phyloP scores from a whole-genome alignment of 176 grass and related monocot species.

The Ensete ventricosum region DNA sequence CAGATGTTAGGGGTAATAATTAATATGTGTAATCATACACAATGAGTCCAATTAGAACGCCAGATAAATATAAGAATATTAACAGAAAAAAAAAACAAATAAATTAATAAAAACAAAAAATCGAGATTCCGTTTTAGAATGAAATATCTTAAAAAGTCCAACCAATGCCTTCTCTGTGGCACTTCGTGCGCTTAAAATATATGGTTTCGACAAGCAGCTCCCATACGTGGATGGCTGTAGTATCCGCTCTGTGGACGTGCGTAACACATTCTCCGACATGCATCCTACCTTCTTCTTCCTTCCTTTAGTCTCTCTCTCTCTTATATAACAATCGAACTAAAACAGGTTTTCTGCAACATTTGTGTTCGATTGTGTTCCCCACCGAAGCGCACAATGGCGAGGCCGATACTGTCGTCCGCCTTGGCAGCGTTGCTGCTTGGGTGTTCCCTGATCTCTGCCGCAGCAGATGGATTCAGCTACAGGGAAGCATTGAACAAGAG shows the following conservation, averaged over 20 bases:
- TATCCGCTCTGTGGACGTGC: neutral
- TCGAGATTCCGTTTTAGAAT: too few species aligned
- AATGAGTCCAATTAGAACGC: too few species aligned
- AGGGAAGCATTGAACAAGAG: slow-evolving; percentile 63
- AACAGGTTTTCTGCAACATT: neutral
- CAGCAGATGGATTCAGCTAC: slow-evolving; percentile 35
- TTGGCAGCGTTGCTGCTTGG: slow-evolving; percentile 25
- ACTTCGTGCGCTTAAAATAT: too few species aligned
- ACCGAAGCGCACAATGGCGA: slow-evolving; percentile 37
- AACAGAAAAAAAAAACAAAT: too few species aligned
- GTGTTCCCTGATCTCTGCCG: neutral
- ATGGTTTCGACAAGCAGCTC: too few species aligned
- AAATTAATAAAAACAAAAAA: too few species aligned
- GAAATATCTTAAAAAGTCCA: too few species aligned
- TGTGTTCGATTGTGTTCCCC: neutral
- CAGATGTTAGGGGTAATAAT: too few species aligned
- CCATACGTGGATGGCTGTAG: neutral
- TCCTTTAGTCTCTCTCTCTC: neutral
- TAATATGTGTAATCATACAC: too few species aligned
- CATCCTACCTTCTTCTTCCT: neutral
- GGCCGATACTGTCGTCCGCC: slow-evolving; percentile 25
- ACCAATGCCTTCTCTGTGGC: too few species aligned
- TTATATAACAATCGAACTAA: neutral
- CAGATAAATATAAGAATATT: too few species aligned
- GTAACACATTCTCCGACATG: neutral